phyloP scores from a whole-genome alignment of 2,329 filamentous ascomycete genomes.

The Pseudocercospora cruenta region DNA sequence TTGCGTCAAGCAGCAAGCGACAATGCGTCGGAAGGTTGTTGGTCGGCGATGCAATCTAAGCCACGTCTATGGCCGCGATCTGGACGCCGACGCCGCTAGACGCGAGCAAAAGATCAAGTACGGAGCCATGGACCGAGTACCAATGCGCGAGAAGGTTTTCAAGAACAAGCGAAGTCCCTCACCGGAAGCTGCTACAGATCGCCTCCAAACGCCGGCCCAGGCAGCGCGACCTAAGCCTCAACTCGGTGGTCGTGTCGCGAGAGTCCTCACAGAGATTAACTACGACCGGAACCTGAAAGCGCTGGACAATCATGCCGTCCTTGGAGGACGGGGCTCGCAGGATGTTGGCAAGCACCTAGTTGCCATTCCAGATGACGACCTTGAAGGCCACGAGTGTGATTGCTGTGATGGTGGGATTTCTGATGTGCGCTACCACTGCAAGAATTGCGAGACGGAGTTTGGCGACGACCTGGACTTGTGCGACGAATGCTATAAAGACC shows the following conservation, averaged over 20 bases:
- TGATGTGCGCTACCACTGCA: neutral
- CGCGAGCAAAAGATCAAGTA: slow-evolving; percentile 3
- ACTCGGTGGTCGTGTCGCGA: neutral
- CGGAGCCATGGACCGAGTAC: neutral
- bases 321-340: neutral
- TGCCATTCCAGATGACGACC: neutral
- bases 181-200: neutral
- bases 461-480: neutral
- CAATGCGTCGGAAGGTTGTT: neutral
- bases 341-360: neutral
- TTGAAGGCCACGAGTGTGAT: neutral
- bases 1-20: neutral
- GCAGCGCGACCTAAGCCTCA: neutral
- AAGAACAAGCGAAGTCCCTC: slow-evolving; percentile 12
- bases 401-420: neutral
- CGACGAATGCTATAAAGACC: neutral
- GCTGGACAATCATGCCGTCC: neutral
- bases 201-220: neutral
- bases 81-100: slow-evolving; percentile 4
- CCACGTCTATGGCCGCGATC: slow-evolving; percentile 15
- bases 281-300: slow-evolving; percentile 4
- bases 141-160: neutral
- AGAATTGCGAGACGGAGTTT: neutral
- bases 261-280: neutral
- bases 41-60: slow-evolving; percentile 9